Base-by-base conservation (phyloP, 805 yeast genomes). In the Debaryomyces prosopidis region DNA sequence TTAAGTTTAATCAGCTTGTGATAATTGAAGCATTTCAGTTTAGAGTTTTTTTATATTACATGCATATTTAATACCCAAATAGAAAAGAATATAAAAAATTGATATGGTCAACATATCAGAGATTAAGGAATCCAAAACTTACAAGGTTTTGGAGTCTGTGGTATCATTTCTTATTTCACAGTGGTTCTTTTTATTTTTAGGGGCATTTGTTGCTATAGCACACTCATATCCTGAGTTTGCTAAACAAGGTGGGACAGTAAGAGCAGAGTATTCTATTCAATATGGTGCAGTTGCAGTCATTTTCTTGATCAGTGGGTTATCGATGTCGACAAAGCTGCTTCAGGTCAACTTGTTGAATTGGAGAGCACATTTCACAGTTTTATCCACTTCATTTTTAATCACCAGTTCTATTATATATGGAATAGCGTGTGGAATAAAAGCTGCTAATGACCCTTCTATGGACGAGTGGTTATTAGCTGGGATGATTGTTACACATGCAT, bases 241-340 rank as follows among this genome's bases (percentile, higher is more conserved):
- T 1, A 77, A 89, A 46, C 87, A 82, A 52, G 92, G 89, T 12
- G 97, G 96, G 2, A 70, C 82, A 12, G 80, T 89, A 31, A 71
- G 77, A 49, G 91, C 84, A 4, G 81, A 89, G 60, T 89, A 87
- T 60, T 70, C 88, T 36, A 87, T 90, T 28, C 85, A 85, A 10
- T 90, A 89, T 59, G 89, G 90, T 30, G 95, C 95, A 0, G 96
- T 89, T 14, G 96, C 95, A 0, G 68, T 87, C 37, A 90, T 90
- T 47, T 89, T 90, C 68, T 68, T 90, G 35, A 82, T 88, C 28
- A 84, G 90, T 40, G 97, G 96, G 0, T 64, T 89, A 20, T 80
- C 89, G 26, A 89, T 89, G 84, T 73, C 81, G 37, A 80, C 94
- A 1, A 73, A 68, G 35, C 80, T 79, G 23, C 68, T 90, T 40